Percentiles rank a stretch among this genome's conserved stretches.
These are phyloP conservation scores for Paracamarosporium sp. DNA, from an alignment of 2,329 filamentous ascomycete genomes.

Conservation along the genomic window DNA sequence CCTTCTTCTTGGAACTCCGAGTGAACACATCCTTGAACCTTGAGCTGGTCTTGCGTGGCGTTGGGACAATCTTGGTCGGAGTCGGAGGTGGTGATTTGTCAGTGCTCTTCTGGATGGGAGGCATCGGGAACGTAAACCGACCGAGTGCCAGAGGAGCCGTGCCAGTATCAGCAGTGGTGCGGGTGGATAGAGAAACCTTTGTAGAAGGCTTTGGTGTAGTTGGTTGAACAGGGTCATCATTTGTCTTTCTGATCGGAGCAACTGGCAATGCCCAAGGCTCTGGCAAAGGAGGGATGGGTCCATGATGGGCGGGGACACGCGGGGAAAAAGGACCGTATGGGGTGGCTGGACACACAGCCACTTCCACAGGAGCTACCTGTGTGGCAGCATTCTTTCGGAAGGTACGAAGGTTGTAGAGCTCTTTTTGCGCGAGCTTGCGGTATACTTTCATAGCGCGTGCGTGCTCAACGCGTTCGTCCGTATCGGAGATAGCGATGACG, in stretches of 20 bases:
- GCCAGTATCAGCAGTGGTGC: too few species aligned
- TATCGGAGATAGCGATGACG: background rate
- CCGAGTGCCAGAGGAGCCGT: too few species aligned
- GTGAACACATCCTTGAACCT: background rate
- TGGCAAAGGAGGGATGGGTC: too few species aligned
- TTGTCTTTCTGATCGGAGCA: too few species aligned
- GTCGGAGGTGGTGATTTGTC: background rate
- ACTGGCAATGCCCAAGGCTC: too few species aligned
- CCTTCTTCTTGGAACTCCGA: background rate
- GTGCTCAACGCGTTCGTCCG: background rate
- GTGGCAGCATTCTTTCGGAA: background rate
- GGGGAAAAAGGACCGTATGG: background rate
- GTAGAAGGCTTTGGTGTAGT: too few species aligned
- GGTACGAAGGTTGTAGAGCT: background rate
- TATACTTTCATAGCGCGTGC: background rate
- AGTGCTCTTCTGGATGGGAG: too few species aligned
- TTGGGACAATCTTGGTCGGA: background rate
- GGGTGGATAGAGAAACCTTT: background rate
- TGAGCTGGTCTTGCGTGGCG: background rate
- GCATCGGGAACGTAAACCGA: background rate
- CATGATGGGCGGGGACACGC: too few species aligned
- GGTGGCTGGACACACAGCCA: background rate
- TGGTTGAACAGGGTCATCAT: too few species aligned
- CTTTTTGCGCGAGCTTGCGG: background rate
- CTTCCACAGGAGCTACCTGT: too few species aligned